Evolutionary conservation across 2,329 filamentous ascomycete genomes (phyloP).

Genomic region (Coleophoma cylindrospora): DNA sequence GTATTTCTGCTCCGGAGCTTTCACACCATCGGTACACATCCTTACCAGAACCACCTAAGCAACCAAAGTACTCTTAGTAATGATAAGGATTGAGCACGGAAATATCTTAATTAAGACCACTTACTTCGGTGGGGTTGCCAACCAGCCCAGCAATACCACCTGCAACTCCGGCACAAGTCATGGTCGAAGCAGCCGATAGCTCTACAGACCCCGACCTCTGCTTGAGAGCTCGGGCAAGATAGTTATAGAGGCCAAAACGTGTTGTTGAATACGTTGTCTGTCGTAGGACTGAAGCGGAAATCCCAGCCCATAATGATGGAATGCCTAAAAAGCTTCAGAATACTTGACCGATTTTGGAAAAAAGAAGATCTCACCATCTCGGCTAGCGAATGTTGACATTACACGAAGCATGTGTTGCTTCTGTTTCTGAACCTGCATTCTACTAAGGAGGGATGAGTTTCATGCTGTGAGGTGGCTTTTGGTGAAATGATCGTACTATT

Average conservation of each 20-base stretch:
- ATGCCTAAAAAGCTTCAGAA: slow-evolving; percentile 25
- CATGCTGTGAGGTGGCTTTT: slow-evolving; percentile 4
- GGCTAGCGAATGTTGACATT: slow-evolving; percentile 31
- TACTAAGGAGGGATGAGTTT: slow-evolving; percentile 18
- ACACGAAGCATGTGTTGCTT: slow-evolving; percentile 34
- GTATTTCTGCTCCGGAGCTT: slow-evolving; percentile 29
- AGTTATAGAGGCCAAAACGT: slow-evolving; percentile 36
- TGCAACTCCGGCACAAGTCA: slow-evolving; percentile 33
- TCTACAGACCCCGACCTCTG: slow-evolving; percentile 22
- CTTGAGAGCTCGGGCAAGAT: slow-evolving; percentile 27
- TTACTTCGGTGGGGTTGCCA: slow-evolving; percentile 38
- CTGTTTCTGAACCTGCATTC: slow-evolving; percentile 39
- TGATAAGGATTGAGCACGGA: too few relatives aligned
- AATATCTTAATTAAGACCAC: background rate
- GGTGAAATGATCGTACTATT: slow-evolving; percentile 29
- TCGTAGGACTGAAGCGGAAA: slow-evolving; percentile 38
- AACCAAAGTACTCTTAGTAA: too few relatives aligned
- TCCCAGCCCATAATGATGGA: slow-evolving; percentile 35
- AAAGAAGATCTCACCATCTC: slow-evolving; percentile 29
- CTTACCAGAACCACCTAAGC: slow-evolving; percentile 33
- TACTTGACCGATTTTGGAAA: too few relatives aligned
- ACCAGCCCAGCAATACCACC: slow-evolving; percentile 38
- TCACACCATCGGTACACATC: slow-evolving; percentile 41
- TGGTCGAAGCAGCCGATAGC: slow-evolving; percentile 28
- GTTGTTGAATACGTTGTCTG: slow-evolving; percentile 40